Conservation (phyloP, 345 rosid species). For the Firmiana major region DNA sequence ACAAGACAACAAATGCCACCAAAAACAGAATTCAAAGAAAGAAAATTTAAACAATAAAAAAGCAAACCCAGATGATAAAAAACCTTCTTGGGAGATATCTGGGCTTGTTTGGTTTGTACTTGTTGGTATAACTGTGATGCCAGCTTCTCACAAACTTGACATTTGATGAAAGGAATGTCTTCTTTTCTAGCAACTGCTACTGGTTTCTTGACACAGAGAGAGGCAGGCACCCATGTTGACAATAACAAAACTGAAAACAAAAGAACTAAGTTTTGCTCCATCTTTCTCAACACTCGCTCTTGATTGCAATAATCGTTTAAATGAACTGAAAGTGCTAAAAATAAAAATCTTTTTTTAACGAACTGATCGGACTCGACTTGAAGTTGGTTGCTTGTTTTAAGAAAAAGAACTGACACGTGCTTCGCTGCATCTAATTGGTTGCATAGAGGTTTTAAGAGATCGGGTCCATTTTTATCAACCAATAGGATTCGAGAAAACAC, state of each 20-base stretch:
- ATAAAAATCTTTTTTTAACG: not conserved
- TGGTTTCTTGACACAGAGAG: constrained; percentile 55
- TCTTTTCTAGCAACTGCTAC: constrained; percentile 61
- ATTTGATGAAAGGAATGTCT: constrained; percentile 80
- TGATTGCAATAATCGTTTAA: not conserved
- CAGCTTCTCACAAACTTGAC: constrained; percentile 88
- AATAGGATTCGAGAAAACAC: constrained; percentile 33
- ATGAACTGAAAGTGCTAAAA: not conserved
- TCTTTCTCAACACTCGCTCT: constrained; percentile 28
- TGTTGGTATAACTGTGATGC: constrained; percentile 57
- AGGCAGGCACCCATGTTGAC: constrained; percentile 41
- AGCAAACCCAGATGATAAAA: constrained; percentile 21
- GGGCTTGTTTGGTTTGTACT: constrained; percentile 66
- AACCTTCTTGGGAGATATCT: constrained; percentile 91
- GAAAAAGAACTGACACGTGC: constrained; percentile 32
- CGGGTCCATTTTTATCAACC: constrained; percentile 27
- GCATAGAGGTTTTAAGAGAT: not conserved
- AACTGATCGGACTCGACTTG: not conserved
- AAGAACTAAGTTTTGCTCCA: constrained; percentile 24
- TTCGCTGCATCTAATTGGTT: constrained; percentile 49
- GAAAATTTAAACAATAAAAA: not conserved
- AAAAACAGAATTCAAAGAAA: constrained; percentile 2
- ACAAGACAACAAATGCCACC: not conserved
- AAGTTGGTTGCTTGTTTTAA: not conserved
- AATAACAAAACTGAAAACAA: constrained; percentile 30